Evolutionary conservation across 495 filamentous ascomycete genomes (phyloP), one percentile per base, ranked within the genome.

Genomic region (Bathelium albidoporum): DNA sequence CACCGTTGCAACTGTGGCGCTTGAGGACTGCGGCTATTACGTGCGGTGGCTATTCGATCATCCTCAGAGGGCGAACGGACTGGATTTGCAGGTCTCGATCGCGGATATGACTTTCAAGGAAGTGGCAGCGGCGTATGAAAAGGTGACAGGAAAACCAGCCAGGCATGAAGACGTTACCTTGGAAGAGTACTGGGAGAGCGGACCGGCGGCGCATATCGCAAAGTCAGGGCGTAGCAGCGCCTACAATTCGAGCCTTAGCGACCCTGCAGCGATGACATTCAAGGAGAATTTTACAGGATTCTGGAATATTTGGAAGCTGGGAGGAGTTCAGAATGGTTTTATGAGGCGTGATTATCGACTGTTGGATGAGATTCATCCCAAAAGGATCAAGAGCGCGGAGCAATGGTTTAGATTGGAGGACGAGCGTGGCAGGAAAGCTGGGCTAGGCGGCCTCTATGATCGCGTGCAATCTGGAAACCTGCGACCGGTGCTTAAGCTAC

Each of bases 31-130:
- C 68, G 82, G 74, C 1, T 43, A 70, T 44, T 86, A 84, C 68
- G 78, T 79, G 2, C 73, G 76, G 20, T 86, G 82, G 82, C 73
- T 83, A 4, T 83, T 85, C 62, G 81, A 84, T 66, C 67, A 83
- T 69, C 73, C 73, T 0, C 70, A 78, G 11, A 66, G 71, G 11
- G 75, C 80, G 2, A 76, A 76, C 59, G 82, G 83, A 0, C 65
- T 84, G 66, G 72, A 85, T 59, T 76, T 85, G 10, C 71, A 76
- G 32, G 77, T 82, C 16, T 77, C 79, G 1, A 79, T 80, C 43
- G 81, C 73, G 14, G 76, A 82, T 49, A 70, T 83, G 59, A 55
- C 64, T 1, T 81, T 73, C 59, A 60, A 61, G 1, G 80, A 84
- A 5, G 71, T 85, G 16, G 80, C 77, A 1, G 62, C 41, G 9